Percentiles rank a stretch among this genome's conserved stretches.
Evolutionary conservation across 306 rosid genomes (phyloP).

Genomic region (Sicyos baderoa): DNA sequence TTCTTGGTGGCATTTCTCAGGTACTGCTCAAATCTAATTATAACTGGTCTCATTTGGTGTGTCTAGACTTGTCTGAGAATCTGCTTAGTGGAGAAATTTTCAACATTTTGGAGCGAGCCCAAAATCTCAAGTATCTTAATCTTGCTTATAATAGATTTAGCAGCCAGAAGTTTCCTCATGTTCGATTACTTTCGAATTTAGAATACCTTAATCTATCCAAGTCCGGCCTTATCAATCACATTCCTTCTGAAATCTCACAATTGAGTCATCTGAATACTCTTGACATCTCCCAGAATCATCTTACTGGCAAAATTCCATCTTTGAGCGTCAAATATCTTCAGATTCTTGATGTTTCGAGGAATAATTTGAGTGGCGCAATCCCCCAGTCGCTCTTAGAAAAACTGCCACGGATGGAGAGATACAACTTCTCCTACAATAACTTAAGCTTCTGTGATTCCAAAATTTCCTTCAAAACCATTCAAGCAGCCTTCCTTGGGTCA

Average conservation of each 20-base stretch:
- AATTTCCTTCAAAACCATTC: slow-evolving; percentile 37
- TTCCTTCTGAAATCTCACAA: slow-evolving; percentile 54
- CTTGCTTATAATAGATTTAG: slow-evolving; percentile 77
- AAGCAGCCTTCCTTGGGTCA: slow-evolving; percentile 57
- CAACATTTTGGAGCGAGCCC: slow-evolving; percentile 40
- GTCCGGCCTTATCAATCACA: slow-evolving; percentile 54
- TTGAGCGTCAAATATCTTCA: slow-evolving; percentile 38
- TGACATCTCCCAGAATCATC: slow-evolving; percentile 75
- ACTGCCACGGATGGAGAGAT: slow-evolving; percentile 66
- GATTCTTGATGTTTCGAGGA: slow-evolving; percentile 67
- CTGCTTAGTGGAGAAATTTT: slow-evolving; percentile 65
- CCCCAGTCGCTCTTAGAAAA: slow-evolving; percentile 49
- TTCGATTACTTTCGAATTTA: slow-evolving; percentile 42
- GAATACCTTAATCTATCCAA: slow-evolving; percentile 79
- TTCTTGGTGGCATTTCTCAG: slow-evolving; percentile 75
- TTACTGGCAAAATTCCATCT: slow-evolving; percentile 52
- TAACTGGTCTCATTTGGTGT: slow-evolving; percentile 66
- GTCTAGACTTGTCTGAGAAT: slow-evolving; percentile 85
- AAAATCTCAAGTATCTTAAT: slow-evolving; percentile 60
- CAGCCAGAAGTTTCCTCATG: slow-evolving; percentile 50
- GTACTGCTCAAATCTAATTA: slow-evolving; percentile 49
- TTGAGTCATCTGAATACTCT: slow-evolving; percentile 51
- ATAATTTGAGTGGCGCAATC: slow-evolving; percentile 75
- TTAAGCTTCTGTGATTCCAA: slow-evolving; percentile 64
- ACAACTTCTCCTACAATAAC: slow-evolving; percentile 86